These are phyloP conservation scores for Apophysomyces sp. DNA, from an alignment of 371 early-diverging fungal genomes.

Conservation along the genomic window DNA sequence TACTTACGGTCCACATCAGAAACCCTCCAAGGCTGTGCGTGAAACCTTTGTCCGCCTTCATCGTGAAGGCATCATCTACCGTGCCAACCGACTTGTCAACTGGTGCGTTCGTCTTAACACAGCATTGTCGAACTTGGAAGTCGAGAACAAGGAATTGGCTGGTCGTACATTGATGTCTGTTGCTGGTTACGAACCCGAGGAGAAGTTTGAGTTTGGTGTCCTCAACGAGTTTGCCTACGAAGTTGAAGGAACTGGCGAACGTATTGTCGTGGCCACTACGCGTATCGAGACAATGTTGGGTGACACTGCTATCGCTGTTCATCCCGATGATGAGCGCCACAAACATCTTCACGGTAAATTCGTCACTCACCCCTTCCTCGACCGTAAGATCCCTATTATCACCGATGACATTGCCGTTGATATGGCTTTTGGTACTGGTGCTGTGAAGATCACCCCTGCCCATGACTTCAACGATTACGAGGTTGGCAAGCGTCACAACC, in stretches of 20 bases:
- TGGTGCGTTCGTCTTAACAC: slow-evolving; percentile 99
- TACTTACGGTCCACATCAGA: slow-evolving; percentile 18
- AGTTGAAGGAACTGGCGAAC: slow-evolving; percentile 83
- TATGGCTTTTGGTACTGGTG: slow-evolving; percentile 98
- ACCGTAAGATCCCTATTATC: slow-evolving; percentile 90
- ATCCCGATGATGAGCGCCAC: slow-evolving; percentile 84
- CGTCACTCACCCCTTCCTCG: slow-evolving; percentile 95
- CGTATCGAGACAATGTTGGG: slow-evolving; percentile 99
- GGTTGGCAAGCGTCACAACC: slow-evolving; percentile 94
- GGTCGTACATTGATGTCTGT: slow-evolving; percentile 85
- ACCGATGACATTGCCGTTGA: slow-evolving; percentile 93
- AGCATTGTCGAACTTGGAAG: slow-evolving; percentile 98
- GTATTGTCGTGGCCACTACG: slow-evolving; percentile 97
- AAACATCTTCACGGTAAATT: slow-evolving; percentile 91
- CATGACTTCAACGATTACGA: slow-evolving; percentile 99
- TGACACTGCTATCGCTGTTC: slow-evolving; percentile 97
- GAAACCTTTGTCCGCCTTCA: slow-evolving; percentile 97
- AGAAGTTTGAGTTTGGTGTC: slow-evolving; percentile 99
- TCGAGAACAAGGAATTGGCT: slow-evolving; percentile 88
- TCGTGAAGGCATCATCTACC: slow-evolving; percentile 97
- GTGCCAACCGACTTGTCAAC: slow-evolving; percentile 97
- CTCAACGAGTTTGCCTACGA: slow-evolving; percentile 89
- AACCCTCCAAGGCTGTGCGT: slow-evolving; percentile 81
- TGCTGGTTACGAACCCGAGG: slow-evolving; percentile 88
- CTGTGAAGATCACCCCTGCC: slow-evolving; percentile 99